Conservation (phyloP, 371 early-diverging fungal species). For the Rhizomucor pusillus region DNA sequence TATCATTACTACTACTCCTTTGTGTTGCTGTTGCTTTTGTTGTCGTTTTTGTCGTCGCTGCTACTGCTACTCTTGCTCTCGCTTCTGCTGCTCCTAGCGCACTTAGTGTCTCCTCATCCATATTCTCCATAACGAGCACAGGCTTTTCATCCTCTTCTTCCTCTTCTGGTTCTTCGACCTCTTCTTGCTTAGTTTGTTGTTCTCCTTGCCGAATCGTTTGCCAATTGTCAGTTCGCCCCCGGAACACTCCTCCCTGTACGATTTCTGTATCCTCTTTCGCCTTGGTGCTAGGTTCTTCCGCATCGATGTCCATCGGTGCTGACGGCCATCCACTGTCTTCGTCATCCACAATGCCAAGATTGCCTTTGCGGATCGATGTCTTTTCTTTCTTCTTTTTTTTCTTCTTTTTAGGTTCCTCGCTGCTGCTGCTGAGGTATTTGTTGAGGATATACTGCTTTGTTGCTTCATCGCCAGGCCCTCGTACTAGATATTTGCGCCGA, state of each 20-base stretch:
- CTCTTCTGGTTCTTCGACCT: conserved; percentile 40
- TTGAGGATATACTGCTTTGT: conserved; percentile 48
- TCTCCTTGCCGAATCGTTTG: conserved; percentile 48
- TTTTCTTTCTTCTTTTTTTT: conserved; percentile 43
- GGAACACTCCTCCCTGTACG: conserved; percentile 26
- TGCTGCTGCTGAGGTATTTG: conserved; percentile 30
- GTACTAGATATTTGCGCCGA: conserved; percentile 40
- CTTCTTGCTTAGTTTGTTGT: no score
- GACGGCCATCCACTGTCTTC: conserved; percentile 46
- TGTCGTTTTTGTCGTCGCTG: background rate
- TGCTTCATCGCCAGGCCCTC: conserved; percentile 43
- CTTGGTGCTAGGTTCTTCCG: conserved; percentile 8
- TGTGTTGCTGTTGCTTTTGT: background rate
- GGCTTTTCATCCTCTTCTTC: conserved; percentile 52
- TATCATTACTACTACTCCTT: conserved; percentile 5
- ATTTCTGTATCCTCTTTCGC: conserved; percentile 4
- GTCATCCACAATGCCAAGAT: conserved; percentile 59
- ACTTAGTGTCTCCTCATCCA: conserved; percentile 3
- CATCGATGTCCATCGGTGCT: conserved; percentile 16
- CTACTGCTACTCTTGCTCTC: background rate
- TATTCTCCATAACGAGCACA: conserved; percentile 37
- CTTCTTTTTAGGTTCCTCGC: conserved; percentile 35
- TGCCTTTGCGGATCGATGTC: conserved; percentile 36
- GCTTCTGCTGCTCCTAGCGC: background rate
- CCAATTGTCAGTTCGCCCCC: conserved; percentile 43